Percentiles rank a stretch among this genome's conserved stretches.
These are phyloP conservation scores for Tetradesmus lagerheimii DNA, from an alignment of 139 green algal genomes.

Conservation along the genomic window DNA sequence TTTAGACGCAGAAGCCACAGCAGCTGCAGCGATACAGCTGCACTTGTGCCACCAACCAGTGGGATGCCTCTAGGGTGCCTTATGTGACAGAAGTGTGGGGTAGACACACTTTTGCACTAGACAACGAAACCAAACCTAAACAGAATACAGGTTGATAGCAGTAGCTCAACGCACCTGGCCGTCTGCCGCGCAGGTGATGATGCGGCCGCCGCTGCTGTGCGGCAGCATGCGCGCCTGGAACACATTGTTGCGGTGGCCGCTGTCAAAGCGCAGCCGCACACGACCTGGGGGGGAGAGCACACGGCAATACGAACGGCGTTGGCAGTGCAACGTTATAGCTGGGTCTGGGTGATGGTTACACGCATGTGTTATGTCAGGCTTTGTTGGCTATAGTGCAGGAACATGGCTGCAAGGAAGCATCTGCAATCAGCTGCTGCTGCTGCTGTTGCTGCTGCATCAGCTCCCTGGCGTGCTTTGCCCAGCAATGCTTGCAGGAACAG, in stretches of 20 bases:
- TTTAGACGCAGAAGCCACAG: not conserved
- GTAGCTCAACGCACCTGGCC: not conserved
- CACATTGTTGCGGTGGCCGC: constrained; percentile 72
- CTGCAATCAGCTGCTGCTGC: no score
- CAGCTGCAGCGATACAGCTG: constrained; percentile 1
- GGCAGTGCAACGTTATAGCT: not conserved
- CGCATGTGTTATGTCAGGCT: not conserved
- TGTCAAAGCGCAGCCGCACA: constrained; percentile 46
- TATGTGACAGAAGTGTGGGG: no score
- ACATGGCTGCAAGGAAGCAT: no score
- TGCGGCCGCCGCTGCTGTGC: constrained; percentile 45
- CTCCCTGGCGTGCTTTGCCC: no score
- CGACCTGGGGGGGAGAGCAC: not conserved
- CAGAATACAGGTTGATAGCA: no score
- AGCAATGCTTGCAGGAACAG: no score
- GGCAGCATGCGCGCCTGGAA: constrained; percentile 74
- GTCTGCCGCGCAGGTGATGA: constrained; percentile 69
- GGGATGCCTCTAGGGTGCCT: no score
- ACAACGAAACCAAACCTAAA: no score
- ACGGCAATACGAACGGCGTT: no score
- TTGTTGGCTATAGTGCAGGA: no score
- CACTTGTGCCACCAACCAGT: not conserved
- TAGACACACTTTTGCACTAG: no score
- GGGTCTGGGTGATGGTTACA: not conserved
- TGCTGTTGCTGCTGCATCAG: no score